Percentiles rank a stretch among this genome's conserved stretches.
Conservation (phyloP, 768 basidiomycete species). For the Amanita fuliginea region DNA sequence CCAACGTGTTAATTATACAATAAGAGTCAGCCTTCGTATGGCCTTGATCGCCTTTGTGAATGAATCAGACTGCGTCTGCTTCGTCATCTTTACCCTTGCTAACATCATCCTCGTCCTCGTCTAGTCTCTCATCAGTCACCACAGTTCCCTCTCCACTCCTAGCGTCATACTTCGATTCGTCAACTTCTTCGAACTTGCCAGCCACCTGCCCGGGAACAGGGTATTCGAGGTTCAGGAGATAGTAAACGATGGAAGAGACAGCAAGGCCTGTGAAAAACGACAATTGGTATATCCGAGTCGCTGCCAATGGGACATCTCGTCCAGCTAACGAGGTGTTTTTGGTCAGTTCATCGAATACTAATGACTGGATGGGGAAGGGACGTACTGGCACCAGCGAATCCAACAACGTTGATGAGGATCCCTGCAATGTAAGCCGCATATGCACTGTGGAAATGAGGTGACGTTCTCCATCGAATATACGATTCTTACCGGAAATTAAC, state of each 20-base stretch:
- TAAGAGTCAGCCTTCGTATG: no score
- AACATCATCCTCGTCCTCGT: not conserved
- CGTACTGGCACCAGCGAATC: slow-evolving; percentile 67
- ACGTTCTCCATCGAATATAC: slow-evolving; percentile 4
- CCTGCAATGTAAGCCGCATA: slow-evolving; percentile 62
- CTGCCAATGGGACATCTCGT: slow-evolving; percentile 48
- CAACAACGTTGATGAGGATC: slow-evolving; percentile 74
- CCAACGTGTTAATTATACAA: no score
- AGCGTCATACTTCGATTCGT: slow-evolving; percentile 22
- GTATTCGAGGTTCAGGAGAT: slow-evolving; percentile 42
- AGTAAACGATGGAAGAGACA: slow-evolving; percentile 56
- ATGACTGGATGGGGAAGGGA: slow-evolving; percentile 7
- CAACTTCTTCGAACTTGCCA: slow-evolving; percentile 38
- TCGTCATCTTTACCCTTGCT: not conserved
- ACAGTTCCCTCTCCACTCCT: not conserved
- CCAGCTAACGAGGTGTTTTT: slow-evolving; percentile 28
- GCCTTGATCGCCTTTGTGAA: not conserved
- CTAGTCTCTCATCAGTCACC: not conserved
- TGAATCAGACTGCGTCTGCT: not conserved
- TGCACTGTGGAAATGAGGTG: slow-evolving; percentile 26
- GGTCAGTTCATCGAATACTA: slow-evolving; percentile 1
- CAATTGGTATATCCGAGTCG: slow-evolving; percentile 65
- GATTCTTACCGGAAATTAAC: slow-evolving; percentile 52
- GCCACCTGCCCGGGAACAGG: slow-evolving; percentile 45
- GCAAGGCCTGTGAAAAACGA: slow-evolving; percentile 82